Base-by-base conservation (phyloP, 1,139 yeast species). In the Candida sojae region DNA sequence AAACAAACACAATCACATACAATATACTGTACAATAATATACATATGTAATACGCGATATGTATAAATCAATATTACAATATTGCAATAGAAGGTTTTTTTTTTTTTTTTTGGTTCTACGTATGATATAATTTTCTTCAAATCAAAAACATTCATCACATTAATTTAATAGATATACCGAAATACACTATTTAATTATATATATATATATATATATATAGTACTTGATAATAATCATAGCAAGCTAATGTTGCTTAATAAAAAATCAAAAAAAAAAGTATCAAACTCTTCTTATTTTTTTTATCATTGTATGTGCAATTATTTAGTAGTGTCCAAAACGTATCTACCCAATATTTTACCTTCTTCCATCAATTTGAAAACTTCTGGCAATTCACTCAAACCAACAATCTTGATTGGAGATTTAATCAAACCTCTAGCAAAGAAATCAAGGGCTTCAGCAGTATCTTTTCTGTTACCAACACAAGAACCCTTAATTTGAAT, bases 391-490 rank as follows among this genome's bases (percentile, higher is more conserved):
- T 82, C 82, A 50, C 83, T 75, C 58, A 85, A 74, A 33, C 86
- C 85, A 53, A 81, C 87, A 63, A 86, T 63, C 71, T 79, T 80
- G 70, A 84, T 82, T 57, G 90, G 87, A 55, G 88, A 78, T 60
- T 75, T 71, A 64, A 86, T 84, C 63, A 80, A 73, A 53, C 93
- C 93, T 59, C 88, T 78, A 52, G 75, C 56, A 67, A 83, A 85
- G 77, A 86, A 86, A 59, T 84, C 88, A 57, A 86, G 70, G 51
- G 93, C 92, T 70, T 86, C 93, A 58, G 83, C 80, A 50, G 90
- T 76, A 67, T 87, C 93, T 52, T 85, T 85, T 68, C 92, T 82
- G 78, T 85, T 86, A 57, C 93, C 93, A 53, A 87, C 93, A 63
- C 85, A 85, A 45, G 92, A 85, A 55, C 92, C 93, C 63, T 75